Percentiles rank a stretch among this genome's conserved stretches.
These are phyloP conservation scores for Candolleomyces aberdarensis DNA, from an alignment of 768 basidiomycete genomes.

Conservation along the genomic window DNA sequence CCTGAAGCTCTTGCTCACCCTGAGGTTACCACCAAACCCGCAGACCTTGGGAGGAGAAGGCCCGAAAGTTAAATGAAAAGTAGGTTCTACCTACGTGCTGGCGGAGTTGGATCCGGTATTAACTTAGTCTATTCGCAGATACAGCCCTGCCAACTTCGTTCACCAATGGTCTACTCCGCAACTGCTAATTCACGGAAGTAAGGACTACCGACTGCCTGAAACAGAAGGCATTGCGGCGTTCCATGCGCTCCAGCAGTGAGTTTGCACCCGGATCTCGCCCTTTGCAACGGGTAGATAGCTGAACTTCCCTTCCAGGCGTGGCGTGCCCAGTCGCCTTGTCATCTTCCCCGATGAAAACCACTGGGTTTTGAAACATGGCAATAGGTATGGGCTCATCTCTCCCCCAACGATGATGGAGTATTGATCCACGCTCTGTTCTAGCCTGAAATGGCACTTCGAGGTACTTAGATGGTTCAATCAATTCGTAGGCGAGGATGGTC, in stretches of 20 bases:
- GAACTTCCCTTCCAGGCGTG: constrained; percentile 40
- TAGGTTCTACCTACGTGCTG: constrained; percentile 19
- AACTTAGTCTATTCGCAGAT: constrained; percentile 34
- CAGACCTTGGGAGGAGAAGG: constrained; percentile 67
- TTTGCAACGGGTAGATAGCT: background rate
- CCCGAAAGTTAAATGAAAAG: constrained; percentile 55
- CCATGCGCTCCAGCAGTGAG: constrained; percentile 82
- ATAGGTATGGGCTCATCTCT: constrained; percentile 45
- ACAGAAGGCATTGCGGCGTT: constrained; percentile 81
- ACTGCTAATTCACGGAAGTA: constrained; percentile 81
- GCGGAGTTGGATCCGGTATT: background rate
- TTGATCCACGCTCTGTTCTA: constrained; percentile 20
- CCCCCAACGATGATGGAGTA: background rate
- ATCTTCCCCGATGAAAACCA: constrained; percentile 92
- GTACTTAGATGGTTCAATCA: constrained; percentile 88
- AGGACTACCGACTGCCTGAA: constrained; percentile 86
- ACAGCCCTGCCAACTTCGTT: constrained; percentile 79
- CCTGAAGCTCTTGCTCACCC: background rate
- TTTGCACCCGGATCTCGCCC: constrained; percentile 8
- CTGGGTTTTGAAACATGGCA: constrained; percentile 82
- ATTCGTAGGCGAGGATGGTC: constrained; percentile 45
- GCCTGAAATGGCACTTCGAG: constrained; percentile 94
- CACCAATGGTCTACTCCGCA: constrained; percentile 84
- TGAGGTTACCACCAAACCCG: background rate
- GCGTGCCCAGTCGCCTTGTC: constrained; percentile 71